phyloP scores from a whole-genome alignment of 2,329 filamentous ascomycete species.

The Fusarium longipes region DNA sequence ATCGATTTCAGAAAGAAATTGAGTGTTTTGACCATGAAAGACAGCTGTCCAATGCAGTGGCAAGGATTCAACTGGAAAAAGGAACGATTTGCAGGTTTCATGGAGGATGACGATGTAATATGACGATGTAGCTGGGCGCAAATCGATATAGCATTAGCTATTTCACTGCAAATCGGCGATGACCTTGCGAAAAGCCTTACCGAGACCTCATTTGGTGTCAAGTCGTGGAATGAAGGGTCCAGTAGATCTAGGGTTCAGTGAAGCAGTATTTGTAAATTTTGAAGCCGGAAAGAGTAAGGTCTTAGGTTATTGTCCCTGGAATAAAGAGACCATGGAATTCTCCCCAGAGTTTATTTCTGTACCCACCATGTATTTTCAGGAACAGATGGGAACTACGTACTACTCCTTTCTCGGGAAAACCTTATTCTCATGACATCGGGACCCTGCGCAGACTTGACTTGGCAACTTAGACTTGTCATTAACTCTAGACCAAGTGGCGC shows the following conservation, averaged over 20 bases:
- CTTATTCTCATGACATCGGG: background rate
- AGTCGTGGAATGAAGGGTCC: slow-evolving; percentile 10
- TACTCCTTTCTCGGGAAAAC: background rate
- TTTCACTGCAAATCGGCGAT: background rate
- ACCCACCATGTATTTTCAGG: slow-evolving; percentile 2
- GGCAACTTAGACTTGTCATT: background rate
- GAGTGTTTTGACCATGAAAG: background rate
- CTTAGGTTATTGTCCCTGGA: background rate
- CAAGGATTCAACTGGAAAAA: background rate
- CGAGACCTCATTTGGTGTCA: background rate
- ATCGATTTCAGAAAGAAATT: background rate
- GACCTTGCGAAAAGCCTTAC: background rate
- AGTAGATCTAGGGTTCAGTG: background rate
- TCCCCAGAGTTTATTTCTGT: background rate
- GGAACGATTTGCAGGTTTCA: too few species aligned
- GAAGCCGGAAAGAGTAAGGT: slow-evolving; percentile 10
- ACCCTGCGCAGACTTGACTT: background rate
- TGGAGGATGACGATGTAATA: background rate
- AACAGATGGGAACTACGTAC: background rate
- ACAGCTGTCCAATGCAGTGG: background rate
- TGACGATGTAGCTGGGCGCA: slow-evolving; percentile 10
- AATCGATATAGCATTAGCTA: background rate
- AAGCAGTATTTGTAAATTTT: background rate
- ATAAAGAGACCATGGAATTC: slow-evolving; percentile 9
- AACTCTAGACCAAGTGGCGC: background rate